Evolutionary conservation across 257 asterid species (phyloP).

Genomic region (Buddleja alternifolia): DNA sequence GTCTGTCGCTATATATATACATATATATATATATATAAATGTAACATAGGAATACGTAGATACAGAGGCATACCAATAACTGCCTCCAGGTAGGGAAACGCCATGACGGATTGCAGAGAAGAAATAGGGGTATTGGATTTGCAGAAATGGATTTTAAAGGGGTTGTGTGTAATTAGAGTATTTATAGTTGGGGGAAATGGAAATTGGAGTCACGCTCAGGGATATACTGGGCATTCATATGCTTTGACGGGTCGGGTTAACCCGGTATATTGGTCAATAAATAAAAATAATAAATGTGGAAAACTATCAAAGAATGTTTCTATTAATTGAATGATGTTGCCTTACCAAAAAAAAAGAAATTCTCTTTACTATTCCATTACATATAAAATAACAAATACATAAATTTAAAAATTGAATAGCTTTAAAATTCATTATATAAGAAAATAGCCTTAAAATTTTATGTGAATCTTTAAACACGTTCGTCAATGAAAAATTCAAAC

Average conservation of each 20-base stretch:
- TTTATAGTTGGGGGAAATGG: background rate
- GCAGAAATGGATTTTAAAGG: slow-evolving; percentile 14
- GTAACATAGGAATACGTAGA: background rate
- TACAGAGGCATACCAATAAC: slow-evolving; percentile 58
- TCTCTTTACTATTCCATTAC: no score
- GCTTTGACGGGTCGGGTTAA: background rate
- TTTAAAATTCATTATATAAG: no score
- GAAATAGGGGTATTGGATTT: slow-evolving; percentile 8
- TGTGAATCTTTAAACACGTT: no score
- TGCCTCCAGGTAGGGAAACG: slow-evolving; percentile 89
- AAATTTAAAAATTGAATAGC: no score
- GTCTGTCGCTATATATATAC: background rate
- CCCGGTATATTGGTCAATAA: background rate
- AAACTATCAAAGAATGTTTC: no score
- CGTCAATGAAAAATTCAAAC: no score
- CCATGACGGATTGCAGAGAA: slow-evolving; percentile 52
- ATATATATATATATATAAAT: background rate
- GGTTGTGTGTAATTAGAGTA: background rate
- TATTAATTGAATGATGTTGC: no score
- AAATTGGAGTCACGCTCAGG: background rate
- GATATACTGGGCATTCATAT: background rate
- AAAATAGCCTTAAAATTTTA: no score
- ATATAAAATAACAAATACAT: no score
- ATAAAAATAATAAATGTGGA: background rate
- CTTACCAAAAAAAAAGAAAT: no score